Base-by-base conservation (phyloP, 2,329 filamentous ascomycete genomes). In the Colletotrichum viniferum region DNA sequence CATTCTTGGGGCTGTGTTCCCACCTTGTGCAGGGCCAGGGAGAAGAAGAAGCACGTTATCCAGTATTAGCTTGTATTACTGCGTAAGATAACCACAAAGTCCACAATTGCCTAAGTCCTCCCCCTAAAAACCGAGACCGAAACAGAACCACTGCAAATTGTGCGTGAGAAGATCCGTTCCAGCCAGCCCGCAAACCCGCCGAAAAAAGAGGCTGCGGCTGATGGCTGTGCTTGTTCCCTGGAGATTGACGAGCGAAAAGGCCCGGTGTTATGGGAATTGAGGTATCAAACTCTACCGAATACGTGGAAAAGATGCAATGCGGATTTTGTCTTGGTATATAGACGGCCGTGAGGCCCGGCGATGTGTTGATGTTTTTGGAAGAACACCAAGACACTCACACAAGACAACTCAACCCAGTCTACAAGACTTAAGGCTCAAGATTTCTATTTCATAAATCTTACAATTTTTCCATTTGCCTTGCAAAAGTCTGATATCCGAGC, bases 71-170 rank as follows among this genome's bases (percentile, higher is more conserved):
- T 52, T 21, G 18, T 52, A 7, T 21, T 52, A 21, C 43, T 21
- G 43, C 43, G n/a, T 21, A 21, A 52, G 43, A 52, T 52, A 52
- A 52, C 43, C n/a, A 52, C n/a, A n/a, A n/a, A n/a, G n/a, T n/a
- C n/a, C n/a, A n/a, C n/a, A 4, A 18, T 58, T 58, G 55, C 58
- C 28, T 28, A 28, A 65, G n/a, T 3, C 14, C 26, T 1, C 34
- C 18, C 34, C 43, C 43, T 21, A 13, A 65, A 36, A 74, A 60
- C 58, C 71, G 71, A 74, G 66, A 74, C 71, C 66, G 71, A 74
- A 52, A 34, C 14, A 34, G 26, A 28, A n/a, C 18, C 26, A 32
- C 26, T 5, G 58, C 16, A n/a, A 61, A 32, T n/a, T 13, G 26
- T 34, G 26, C 58, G 18, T n/a, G 28, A 18, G 16, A 32, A 8